Conservation (phyloP, 805 yeast genomes). For the Schwanniomyces occidentalis region DNA sequence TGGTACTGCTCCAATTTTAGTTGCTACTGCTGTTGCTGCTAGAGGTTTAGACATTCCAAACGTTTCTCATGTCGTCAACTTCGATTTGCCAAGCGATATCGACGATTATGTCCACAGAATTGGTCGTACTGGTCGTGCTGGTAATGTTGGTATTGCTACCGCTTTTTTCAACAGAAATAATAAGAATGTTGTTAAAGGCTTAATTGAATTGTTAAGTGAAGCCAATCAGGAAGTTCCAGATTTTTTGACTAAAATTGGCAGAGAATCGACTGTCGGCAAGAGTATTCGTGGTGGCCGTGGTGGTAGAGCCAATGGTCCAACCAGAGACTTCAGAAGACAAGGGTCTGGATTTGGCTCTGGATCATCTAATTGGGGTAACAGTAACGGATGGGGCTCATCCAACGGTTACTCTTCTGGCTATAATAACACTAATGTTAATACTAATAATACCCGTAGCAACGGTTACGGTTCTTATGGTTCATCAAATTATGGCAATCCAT, state of each 20-base stretch:
- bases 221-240: slow-evolving; percentile 98
- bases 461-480: slow-evolving; percentile 22
- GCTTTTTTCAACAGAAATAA: slow-evolving; percentile 97
- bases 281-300: slow-evolving; percentile 39
- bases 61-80: slow-evolving; percentile 96
- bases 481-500: slow-evolving; percentile 37
- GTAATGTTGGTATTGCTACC: slow-evolving; percentile 97
- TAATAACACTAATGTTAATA: too few species aligned
- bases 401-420: slow-evolving; percentile 15
- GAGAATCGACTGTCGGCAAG: slow-evolving; percentile 65
- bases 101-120: slow-evolving; percentile 99
- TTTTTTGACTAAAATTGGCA: slow-evolving; percentile 75
- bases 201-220: slow-evolving; percentile 83
- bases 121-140: slow-evolving; percentile 99
- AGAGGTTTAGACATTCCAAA: slow-evolving; percentile 99
- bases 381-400: slow-evolving; percentile 22
- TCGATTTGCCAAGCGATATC: slow-evolving; percentile 93
- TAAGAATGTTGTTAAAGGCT: slow-evolving; percentile 83
- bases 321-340: slow-evolving; percentile 55
- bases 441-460: slow-evolving; percentile 15
- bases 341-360: slow-evolving; percentile 39
- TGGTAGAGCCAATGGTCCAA: slow-evolving; percentile 50
- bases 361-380: slow-evolving; percentile 14
- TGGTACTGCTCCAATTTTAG: slow-evolving; percentile 91
- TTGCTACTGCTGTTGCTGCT: slow-evolving; percentile 99